Base-by-base conservation (phyloP, 169 alveolate species). In the Plasmodium gaboni region DNA sequence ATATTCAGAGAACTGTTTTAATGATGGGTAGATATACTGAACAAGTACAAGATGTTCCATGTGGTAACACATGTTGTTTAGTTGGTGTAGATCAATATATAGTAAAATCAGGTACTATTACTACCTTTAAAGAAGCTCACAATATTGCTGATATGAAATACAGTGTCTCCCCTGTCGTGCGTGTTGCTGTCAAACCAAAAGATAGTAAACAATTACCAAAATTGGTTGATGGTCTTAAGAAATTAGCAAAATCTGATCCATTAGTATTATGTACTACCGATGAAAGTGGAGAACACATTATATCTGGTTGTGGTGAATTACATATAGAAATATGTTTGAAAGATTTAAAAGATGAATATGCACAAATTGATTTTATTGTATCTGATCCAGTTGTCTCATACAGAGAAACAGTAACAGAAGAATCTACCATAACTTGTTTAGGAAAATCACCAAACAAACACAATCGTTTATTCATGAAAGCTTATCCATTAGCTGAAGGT, bases 391-490 rank as follows among this genome's bases (percentile, higher is more conserved):
- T 98, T 91, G 99, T 99, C 83, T 97, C 99, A 42, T 99, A 98
- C 97, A 97, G 99, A 88, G 99, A 99, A 96, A 99, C 99, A 3
- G 99, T 99, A 17, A 73, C 98, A n/a, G 98, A 96, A 57, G 95
- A 93, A 68, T 97, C 99, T 26, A 87, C 92, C 87, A 94, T 95
- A 92, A 96, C 99, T 0, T 98, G 99, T 88, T 96, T 99, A 91
- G 97, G 99, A 87, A 99, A 98, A 94, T 98, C 99, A 7, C 99
- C 99, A 48, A 99, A 99, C 97, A 98, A 98, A 95, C 99, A 98
- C 96, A 99, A 99, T 96, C 98, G 99, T 94, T 90, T 99, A 69
- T 98, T 95, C 97, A 97, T 98, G 96, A 94, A 94, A 87, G 99
- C 99, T 51, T 98, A 95, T 89, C 99, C 99, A 9, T 95, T 99